These are phyloP conservation scores for Cymbopogon citratus DNA, from an alignment of 176 grass and related monocot species.

Conservation along the genomic window DNA sequence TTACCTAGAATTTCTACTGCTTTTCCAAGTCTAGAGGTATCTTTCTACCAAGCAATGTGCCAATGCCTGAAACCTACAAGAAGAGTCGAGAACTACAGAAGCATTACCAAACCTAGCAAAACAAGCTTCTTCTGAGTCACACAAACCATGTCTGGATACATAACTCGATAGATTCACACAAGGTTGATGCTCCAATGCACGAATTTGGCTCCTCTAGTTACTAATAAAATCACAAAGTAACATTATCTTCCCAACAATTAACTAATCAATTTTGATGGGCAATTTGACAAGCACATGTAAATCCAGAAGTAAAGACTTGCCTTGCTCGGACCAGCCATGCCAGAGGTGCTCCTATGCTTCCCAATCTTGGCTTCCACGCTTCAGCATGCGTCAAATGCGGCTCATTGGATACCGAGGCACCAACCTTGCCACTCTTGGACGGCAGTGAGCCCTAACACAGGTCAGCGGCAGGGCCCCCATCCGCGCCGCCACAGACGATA, in stretches of 20 bases:
- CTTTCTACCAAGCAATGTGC: constrained; percentile 52
- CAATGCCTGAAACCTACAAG: constrained; percentile 36
- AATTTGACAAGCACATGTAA: background rate
- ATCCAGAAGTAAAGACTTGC: constrained; percentile 22
- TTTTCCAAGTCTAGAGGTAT: no score
- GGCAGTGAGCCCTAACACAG: background rate
- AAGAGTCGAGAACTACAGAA: background rate
- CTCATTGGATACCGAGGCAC: constrained; percentile 14
- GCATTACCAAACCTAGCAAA: no score
- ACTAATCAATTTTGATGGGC: background rate
- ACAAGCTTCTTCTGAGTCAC: background rate
- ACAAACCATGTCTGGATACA: background rate
- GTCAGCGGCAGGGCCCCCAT: no score
- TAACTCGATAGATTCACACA: background rate
- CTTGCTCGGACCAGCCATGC: constrained; percentile 30
- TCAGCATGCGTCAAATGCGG: constrained; percentile 4
- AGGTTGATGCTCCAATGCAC: background rate
- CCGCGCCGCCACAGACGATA: no score
- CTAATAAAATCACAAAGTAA: background rate
- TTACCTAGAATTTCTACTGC: no score
- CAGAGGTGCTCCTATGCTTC: constrained; percentile 23
- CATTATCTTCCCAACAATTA: background rate
- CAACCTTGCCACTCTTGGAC: constrained; percentile 15
- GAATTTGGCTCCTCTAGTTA: background rate
- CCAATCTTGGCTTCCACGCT: constrained; percentile 17